These are phyloP conservation scores for Kwoniella shandongensis DNA, from an alignment of 768 basidiomycete genomes.

Conservation along the genomic window DNA sequence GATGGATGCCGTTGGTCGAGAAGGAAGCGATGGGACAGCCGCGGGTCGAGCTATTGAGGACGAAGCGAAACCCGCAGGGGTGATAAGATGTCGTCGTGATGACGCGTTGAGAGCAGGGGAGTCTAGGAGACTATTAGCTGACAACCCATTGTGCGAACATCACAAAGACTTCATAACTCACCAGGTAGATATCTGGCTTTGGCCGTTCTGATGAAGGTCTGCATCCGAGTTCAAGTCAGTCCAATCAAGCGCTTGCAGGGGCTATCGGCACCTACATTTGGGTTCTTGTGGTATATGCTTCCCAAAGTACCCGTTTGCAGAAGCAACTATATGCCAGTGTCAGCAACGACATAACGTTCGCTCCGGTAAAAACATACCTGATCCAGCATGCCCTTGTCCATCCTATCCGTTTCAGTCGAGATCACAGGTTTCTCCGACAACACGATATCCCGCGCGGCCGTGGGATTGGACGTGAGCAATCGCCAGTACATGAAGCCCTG, in stretches of 20 bases:
- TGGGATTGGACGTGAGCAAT: conserved; percentile 86
- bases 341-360: background rate
- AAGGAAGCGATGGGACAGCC: conserved; percentile 5
- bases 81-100: conserved; percentile 60
- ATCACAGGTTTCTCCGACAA: conserved; percentile 91
- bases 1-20: conserved; percentile 6
- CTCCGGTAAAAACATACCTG: conserved; percentile 56
- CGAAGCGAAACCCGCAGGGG: conserved; percentile 25
- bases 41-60: background rate
- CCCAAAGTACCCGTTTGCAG: conserved; percentile 90
- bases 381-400: conserved; percentile 95
- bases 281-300: conserved; percentile 97
- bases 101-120: conserved; percentile 84
- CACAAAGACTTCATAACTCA: conserved; percentile 1
- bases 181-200: conserved; percentile 69
- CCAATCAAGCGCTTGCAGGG: too few relatives aligned
- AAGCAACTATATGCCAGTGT: conserved; percentile 57
- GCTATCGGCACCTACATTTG: conserved; percentile 59
- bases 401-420: conserved; percentile 94
- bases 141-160: background rate
- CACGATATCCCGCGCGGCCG: conserved; percentile 84
- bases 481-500: conserved; percentile 99
- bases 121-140: conserved; percentile 56
- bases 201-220: conserved; percentile 93
- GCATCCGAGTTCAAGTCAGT: background rate